Evolutionary conservation across 1,139 yeast species (phyloP).

Genomic region (Taphrina wiesneri): DNA sequence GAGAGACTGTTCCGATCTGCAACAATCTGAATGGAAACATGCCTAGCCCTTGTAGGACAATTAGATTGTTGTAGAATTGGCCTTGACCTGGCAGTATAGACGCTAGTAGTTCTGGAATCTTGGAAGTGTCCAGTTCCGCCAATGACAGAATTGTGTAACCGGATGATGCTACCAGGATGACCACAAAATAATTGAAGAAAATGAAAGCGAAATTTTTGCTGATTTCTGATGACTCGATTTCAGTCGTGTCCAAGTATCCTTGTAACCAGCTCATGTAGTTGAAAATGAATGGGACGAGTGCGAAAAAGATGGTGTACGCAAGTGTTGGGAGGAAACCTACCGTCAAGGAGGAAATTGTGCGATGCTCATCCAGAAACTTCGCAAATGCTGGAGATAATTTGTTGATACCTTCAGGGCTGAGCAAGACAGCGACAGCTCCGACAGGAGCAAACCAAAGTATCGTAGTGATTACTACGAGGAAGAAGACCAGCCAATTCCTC

Average conservation of each 20-base stretch:
- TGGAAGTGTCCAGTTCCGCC: slow-evolving; percentile 69
- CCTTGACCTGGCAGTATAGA: slow-evolving; percentile 68
- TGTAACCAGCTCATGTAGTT: slow-evolving; percentile 67
- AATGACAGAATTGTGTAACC: slow-evolving; percentile 62
- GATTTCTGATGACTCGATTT: slow-evolving; percentile 74
- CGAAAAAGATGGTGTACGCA: slow-evolving; percentile 71
- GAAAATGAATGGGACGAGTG: slow-evolving; percentile 72
- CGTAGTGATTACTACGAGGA: slow-evolving; percentile 63
- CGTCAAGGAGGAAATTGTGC: slow-evolving; percentile 62
- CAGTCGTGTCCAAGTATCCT: slow-evolving; percentile 77
- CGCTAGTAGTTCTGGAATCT: slow-evolving; percentile 76
- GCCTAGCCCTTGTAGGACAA: slow-evolving; percentile 81
- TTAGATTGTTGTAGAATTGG: slow-evolving; percentile 77
- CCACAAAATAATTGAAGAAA: slow-evolving; percentile 79
- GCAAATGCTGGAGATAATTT: slow-evolving; percentile 76
- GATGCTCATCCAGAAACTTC: slow-evolving; percentile 57
- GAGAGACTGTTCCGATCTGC: slow-evolving; percentile 65
- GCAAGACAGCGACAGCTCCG: slow-evolving; percentile 67
- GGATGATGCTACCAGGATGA: slow-evolving; percentile 79
- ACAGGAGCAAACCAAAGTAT: slow-evolving; percentile 73
- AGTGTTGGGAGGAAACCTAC: slow-evolving; percentile 79
- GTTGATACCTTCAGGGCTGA: slow-evolving; percentile 66
- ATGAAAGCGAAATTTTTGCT: slow-evolving; percentile 67
- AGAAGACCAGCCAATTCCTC: slow-evolving; percentile 63
- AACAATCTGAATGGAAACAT: slow-evolving; percentile 77